These are phyloP conservation scores for Xylaria sp. DNA, from an alignment of 2,329 filamentous ascomycete species.

Conservation along the genomic window DNA sequence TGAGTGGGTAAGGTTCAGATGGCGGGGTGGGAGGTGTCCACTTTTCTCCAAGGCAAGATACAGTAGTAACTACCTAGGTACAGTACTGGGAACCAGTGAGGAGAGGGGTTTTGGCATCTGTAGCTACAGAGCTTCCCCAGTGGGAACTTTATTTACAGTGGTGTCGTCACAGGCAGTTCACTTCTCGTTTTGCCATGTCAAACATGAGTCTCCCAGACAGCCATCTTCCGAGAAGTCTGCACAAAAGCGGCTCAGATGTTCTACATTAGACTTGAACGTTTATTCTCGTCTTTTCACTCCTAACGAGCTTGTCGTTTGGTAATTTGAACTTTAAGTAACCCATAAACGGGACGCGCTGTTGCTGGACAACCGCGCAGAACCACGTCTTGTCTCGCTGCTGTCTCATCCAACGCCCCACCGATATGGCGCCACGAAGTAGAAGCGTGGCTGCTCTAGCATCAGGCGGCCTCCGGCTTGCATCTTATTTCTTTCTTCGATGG, in stretches of 20 bases:
- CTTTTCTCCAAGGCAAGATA: background rate
- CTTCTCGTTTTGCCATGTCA: slow-evolving; percentile 8
- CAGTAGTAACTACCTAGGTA: background rate
- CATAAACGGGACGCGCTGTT: background rate
- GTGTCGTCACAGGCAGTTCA: slow-evolving; percentile 24
- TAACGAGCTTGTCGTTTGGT: background rate
- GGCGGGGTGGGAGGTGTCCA: background rate
- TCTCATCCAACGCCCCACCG: background rate
- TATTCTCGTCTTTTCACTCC: background rate
- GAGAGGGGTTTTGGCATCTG: background rate
- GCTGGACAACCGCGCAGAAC: background rate
- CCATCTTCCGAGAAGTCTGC: background rate
- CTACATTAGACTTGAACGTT: background rate
- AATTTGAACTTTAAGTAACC: too few species aligned
- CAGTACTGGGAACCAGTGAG: background rate
- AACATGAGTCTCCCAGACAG: background rate
- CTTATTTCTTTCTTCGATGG: slow-evolving; percentile 68
- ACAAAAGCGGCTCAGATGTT: background rate
- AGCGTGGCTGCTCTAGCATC: slow-evolving; percentile 52
- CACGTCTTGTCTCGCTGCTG: background rate
- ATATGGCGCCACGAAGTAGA: slow-evolving; percentile 32
- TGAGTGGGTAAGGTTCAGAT: too few species aligned
- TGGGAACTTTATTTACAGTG: slow-evolving; percentile 12
- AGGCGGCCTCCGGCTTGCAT: slow-evolving; percentile 53
- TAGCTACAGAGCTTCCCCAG: slow-evolving; percentile 1